A percentile compares a stretch with the other conserved stretches of the same genome.
phyloP scores from a whole-genome alignment of 176 grass and related monocot species.

The Cymbopogon citratus region DNA sequence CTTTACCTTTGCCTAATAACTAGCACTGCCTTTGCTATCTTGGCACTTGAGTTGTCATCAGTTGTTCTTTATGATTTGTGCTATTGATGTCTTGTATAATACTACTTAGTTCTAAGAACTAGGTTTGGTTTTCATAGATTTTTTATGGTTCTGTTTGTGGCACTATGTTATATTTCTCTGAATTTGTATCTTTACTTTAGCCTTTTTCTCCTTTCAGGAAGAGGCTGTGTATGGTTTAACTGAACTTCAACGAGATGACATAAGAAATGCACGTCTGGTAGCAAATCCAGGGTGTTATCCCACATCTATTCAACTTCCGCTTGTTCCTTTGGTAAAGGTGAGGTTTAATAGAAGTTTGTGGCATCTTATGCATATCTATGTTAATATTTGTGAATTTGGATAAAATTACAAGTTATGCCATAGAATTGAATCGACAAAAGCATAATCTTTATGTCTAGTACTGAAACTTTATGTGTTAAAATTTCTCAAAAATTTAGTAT shows the following conservation, averaged over 20 bases:
- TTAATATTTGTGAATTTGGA: background rate
- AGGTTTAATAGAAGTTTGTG: background rate
- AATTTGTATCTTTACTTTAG: conserved; percentile 6
- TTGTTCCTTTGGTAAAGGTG: conserved; percentile 89
- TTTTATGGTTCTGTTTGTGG: background rate
- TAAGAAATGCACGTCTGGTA: conserved; percentile 69
- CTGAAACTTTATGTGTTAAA: background rate
- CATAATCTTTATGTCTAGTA: conserved; percentile 2
- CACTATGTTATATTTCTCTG: conserved; percentile 18
- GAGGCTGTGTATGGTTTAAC: conserved; percentile 92
- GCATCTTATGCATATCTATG: background rate
- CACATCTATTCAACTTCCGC: conserved; percentile 93
- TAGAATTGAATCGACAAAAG: background rate
- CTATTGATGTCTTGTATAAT: background rate
- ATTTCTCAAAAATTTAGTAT: background rate
- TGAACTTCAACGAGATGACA: conserved; percentile 71
- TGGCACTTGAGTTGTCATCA: background rate
- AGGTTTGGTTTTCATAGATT: background rate
- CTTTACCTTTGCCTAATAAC: conserved; percentile 1
- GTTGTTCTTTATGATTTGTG: background rate
- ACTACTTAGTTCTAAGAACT: background rate
- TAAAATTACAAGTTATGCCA: background rate
- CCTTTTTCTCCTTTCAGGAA: conserved; percentile 40
- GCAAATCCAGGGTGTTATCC: conserved; percentile 99
- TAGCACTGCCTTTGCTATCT: background rate